Conservation (phyloP, 805 yeast genomes). For the Metahyphopichia silvanorum region DNA sequence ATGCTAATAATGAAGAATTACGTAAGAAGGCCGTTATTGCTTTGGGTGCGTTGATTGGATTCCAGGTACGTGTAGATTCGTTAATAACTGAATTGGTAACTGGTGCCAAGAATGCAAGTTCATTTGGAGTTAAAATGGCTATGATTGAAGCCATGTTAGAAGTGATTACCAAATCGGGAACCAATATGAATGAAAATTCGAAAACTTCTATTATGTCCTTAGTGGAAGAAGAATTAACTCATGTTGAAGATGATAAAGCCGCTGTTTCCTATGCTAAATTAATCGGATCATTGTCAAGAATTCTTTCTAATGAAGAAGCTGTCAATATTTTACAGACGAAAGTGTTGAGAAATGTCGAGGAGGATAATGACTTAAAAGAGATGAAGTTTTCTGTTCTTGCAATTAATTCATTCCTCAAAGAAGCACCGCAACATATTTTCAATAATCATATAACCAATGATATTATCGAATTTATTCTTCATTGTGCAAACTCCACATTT, state of each 20-base stretch:
- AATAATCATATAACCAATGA: conserved; percentile 48
- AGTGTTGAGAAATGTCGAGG: conserved; percentile 48
- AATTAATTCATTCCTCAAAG: conserved; percentile 74
- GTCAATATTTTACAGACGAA: conserved; percentile 54
- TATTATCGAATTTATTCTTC: conserved; percentile 46
- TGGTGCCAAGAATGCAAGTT: conserved; percentile 67
- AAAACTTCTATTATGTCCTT: conserved; percentile 65
- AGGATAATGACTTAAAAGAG: conserved; percentile 29
- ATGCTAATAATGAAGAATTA: conserved; percentile 66
- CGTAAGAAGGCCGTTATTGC: conserved; percentile 87
- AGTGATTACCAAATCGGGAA: conserved; percentile 77
- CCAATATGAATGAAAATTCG: conserved; percentile 70
- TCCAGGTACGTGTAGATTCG: conserved; percentile 93
- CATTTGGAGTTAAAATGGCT: conserved; percentile 74
- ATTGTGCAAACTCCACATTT: conserved; percentile 38
- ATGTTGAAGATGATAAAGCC: conserved; percentile 48
- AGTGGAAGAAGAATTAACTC: conserved; percentile 65
- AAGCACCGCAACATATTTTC: conserved; percentile 66
- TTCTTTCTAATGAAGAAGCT: conserved; percentile 64
- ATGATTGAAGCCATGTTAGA: conserved; percentile 83
- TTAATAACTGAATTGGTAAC: conserved; percentile 77
- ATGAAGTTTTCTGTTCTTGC: conserved; percentile 62
- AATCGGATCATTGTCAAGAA: conserved; percentile 72
- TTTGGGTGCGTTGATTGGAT: conserved; percentile 79
- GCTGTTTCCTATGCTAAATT: conserved; percentile 76